A percentile compares a stretch with the other conserved stretches of the same genome.
Evolutionary conservation across 2,329 filamentous ascomycete species (phyloP).

Genomic region (Nakataea oryzae): DNA sequence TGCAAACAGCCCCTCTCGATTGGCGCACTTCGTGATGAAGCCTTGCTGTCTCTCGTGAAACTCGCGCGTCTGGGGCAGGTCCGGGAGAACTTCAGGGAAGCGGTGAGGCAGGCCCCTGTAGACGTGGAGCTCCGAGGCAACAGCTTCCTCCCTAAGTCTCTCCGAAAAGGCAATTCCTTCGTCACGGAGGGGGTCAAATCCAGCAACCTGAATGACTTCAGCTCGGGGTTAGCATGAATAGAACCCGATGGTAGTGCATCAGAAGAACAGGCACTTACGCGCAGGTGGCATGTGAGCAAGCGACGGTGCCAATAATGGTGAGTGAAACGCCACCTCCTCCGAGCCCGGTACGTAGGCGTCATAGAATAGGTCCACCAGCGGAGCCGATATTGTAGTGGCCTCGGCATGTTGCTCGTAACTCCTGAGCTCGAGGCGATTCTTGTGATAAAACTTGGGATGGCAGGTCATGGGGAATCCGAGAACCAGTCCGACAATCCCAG

Average conservation of each 20-base stretch:
- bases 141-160: constrained; percentile 19
- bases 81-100: constrained; percentile 13
- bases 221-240: not conserved
- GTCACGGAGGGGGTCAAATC: constrained; percentile 24
- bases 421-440: constrained; percentile 17
- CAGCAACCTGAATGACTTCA: constrained; percentile 23
- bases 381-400: constrained; percentile 17
- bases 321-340: constrained; percentile 17
- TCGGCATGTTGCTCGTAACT: constrained; percentile 22
- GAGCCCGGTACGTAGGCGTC: constrained; percentile 20
- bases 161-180: constrained; percentile 27
- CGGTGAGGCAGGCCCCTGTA: constrained; percentile 25
- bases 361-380: constrained; percentile 22
- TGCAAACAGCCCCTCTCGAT: not conserved
- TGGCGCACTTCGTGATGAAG: constrained; percentile 3
- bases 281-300: constrained; percentile 20
- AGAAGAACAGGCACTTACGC: constrained; percentile 14
- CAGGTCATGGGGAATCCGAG: constrained; percentile 23
- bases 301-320: constrained; percentile 20
- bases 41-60: constrained; percentile 4
- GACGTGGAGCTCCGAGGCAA: constrained; percentile 18
- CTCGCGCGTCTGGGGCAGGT: constrained; percentile 5
- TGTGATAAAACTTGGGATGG: constrained; percentile 23
- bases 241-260: not conserved
- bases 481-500: constrained; percentile 20